Percentiles rank a stretch among this genome's conserved stretches.
phyloP scores from a whole-genome alignment of 306 rosid genomes.

The Boehmeria nivea region DNA sequence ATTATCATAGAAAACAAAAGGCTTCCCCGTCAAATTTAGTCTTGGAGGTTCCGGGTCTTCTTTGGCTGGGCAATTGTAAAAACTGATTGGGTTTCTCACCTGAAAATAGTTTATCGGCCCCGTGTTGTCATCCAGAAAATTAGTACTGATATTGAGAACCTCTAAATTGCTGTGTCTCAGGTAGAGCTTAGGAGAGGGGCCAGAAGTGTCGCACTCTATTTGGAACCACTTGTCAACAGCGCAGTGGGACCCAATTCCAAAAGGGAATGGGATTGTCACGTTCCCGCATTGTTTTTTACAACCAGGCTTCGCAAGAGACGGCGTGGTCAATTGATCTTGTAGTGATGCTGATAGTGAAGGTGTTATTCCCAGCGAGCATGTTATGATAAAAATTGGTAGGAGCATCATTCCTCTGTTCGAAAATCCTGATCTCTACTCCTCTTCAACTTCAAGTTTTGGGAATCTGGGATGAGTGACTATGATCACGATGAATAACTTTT shows the following conservation, averaged over 20 bases:
- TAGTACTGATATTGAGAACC: neutral
- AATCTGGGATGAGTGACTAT: too few relatives aligned
- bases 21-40: neutral
- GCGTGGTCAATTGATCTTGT: too few relatives aligned
- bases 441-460: too few relatives aligned
- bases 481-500: too few relatives aligned
- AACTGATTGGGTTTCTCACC: constrained; percentile 18
- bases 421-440: too few relatives aligned
- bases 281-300: neutral
- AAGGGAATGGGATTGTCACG: neutral
- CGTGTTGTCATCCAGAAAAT: neutral
- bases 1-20: neutral
- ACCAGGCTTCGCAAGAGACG: too few relatives aligned
- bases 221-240: constrained; percentile 23
- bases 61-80: constrained; percentile 6
- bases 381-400: too few relatives aligned
- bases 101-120: neutral
- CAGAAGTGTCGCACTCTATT: constrained; percentile 22
- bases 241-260: constrained; percentile 1
- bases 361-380: too few relatives aligned
- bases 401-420: too few relatives aligned
- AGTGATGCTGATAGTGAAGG: too few relatives aligned
- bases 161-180: constrained; percentile 13
- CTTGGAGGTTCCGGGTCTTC: too few relatives aligned
- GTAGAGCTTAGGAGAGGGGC: neutral